These are phyloP conservation scores for Arabidopsis thaliana DNA, from an alignment of 345 rosid species.

Conservation along the genomic window DNA sequence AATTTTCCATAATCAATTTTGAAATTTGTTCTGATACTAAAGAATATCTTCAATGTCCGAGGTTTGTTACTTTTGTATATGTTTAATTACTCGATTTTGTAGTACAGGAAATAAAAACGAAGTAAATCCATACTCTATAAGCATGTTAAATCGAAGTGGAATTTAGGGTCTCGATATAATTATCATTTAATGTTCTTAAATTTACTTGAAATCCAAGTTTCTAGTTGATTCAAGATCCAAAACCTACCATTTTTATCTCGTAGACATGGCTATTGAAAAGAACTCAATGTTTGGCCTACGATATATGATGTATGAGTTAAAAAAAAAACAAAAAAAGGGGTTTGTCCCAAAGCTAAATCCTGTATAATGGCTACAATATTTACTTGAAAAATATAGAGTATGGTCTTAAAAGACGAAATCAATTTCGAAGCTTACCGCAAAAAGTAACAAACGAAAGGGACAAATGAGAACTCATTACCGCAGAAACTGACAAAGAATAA, in stretches of 20 bases:
- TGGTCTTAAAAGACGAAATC: slow-evolving; percentile 15
- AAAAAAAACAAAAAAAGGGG: too few species aligned
- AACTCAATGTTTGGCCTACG: not conserved
- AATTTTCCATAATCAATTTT: too few species aligned
- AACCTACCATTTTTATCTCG: not conserved
- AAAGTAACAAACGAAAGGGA: slow-evolving; percentile 42
- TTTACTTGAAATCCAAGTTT: slow-evolving; percentile 9
- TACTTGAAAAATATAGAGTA: not conserved
- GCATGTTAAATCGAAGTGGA: not conserved
- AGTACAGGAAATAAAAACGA: not conserved
- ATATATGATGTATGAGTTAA: not conserved
- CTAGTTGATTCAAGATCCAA: slow-evolving; percentile 21
- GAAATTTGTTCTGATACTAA: too few species aligned
- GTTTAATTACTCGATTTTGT: too few species aligned
- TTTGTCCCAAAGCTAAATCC: not conserved
- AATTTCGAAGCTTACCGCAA: slow-evolving; percentile 17
- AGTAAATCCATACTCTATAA: not conserved
- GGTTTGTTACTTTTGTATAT: too few species aligned
- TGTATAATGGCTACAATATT: not conserved
- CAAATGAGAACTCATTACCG: slow-evolving; percentile 36
- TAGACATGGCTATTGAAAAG: not conserved
- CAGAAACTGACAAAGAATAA: slow-evolving; percentile 41
- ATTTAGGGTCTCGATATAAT: not conserved
- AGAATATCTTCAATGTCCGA: too few species aligned
- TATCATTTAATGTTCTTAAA: not conserved